phyloP scores from a whole-genome alignment of 2,329 filamentous ascomycete genomes.

The Dactylellina drechsleri region DNA sequence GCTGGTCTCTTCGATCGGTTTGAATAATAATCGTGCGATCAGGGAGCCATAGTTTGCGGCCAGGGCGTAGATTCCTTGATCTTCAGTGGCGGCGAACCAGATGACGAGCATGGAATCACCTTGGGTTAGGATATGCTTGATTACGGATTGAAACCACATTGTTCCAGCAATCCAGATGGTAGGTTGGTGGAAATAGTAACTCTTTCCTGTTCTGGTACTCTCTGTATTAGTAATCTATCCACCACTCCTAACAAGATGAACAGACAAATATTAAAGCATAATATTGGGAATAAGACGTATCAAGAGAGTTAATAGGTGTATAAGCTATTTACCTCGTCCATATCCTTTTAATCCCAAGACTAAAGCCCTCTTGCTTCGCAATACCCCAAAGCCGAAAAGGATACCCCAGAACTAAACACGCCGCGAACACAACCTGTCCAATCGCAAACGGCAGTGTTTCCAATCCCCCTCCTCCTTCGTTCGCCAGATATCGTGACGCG shows the following conservation, averaged over 20 bases:
- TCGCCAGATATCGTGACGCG: conserved; percentile 64
- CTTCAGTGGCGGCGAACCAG: conserved; percentile 76
- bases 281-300: too few relatives aligned
- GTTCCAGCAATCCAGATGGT: conserved; percentile 72
- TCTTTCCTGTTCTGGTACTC: conserved; percentile 35
- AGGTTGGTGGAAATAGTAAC: conserved; percentile 44
- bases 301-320: too few relatives aligned
- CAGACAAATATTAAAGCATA: too few relatives aligned
- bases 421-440: conserved; percentile 82
- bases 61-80: conserved; percentile 90
- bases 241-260: too few relatives aligned
- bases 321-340: conserved; percentile 58
- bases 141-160: conserved; percentile 84
- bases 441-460: conserved; percentile 89
- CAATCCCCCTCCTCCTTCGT: conserved; percentile 63
- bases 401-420: conserved; percentile 76
- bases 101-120: conserved; percentile 91
- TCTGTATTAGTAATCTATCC: neutral
- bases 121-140: conserved; percentile 94
- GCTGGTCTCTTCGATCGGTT: conserved; percentile 93
- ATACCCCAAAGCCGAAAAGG: conserved; percentile 69
- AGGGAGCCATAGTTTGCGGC: conserved; percentile 95
- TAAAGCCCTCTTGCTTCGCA: conserved; percentile 72
- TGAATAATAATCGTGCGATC: conserved; percentile 86
- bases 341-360: conserved; percentile 69